Evolutionary conservation across 148 eudicot species (phyloP).

Genomic region (Camellia granthamiana): DNA sequence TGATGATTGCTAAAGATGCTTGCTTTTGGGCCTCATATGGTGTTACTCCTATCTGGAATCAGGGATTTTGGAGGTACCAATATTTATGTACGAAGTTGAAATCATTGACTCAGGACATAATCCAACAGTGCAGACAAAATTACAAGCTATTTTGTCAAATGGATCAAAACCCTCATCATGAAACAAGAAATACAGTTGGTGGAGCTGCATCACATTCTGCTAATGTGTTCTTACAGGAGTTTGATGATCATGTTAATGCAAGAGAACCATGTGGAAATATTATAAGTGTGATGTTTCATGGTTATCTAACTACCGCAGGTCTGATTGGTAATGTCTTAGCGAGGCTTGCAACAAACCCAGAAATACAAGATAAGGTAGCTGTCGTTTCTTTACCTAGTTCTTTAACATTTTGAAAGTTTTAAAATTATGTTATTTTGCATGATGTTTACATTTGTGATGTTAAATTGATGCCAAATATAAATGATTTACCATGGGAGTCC

Average conservation of each 20-base stretch:
- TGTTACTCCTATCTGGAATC: conserved; percentile 53
- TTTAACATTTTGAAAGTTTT: neutral
- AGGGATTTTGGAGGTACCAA: conserved; percentile 47
- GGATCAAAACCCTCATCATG: conserved; percentile 2
- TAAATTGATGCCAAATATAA: neutral
- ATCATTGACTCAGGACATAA: conserved; percentile 44
- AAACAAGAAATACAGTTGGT: neutral
- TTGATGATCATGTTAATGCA: conserved; percentile 24
- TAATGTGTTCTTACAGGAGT: conserved; percentile 15
- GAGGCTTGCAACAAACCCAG: conserved; percentile 43
- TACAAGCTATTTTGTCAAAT: conserved; percentile 23
- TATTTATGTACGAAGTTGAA: conserved; percentile 38
- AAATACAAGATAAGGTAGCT: conserved; percentile 46
- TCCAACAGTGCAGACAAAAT: conserved; percentile 37
- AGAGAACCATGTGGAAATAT: conserved; percentile 42
- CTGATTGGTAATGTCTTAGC: conserved; percentile 43
- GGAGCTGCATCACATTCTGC: conserved; percentile 16
- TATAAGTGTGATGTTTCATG: conserved; percentile 57
- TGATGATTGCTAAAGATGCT: conserved; percentile 53
- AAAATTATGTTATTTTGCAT: neutral
- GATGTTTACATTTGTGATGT: neutral
- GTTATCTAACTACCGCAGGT: conserved; percentile 49
- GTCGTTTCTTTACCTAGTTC: conserved; percentile 1
- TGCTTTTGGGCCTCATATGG: conserved; percentile 56
- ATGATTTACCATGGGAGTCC: neutral